Evolutionary conservation across 352 stramenopile genomes (phyloP).

Genomic region (Blastocystis sp.): DNA sequence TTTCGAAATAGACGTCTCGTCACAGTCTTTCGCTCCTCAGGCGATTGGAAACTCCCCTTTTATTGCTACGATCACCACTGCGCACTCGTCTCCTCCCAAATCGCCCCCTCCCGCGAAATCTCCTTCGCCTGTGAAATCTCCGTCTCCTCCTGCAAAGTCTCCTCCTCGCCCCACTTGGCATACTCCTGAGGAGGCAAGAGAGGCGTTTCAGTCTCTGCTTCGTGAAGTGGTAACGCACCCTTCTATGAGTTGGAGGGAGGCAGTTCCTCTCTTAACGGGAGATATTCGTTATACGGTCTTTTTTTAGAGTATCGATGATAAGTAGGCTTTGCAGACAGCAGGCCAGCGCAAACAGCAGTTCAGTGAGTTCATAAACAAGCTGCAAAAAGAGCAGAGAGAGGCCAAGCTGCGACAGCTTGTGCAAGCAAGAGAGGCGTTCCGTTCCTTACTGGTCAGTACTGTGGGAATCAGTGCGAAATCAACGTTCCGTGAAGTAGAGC

Average conservation of each 20-base stretch:
- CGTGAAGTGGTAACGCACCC: not conserved
- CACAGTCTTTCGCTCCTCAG: not conserved
- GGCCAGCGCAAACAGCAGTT: conserved; percentile 62
- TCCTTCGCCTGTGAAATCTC: not conserved
- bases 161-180: not conserved
- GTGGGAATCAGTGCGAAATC: not conserved
- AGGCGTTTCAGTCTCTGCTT: not conserved
- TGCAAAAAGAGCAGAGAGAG: not conserved
- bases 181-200: not conserved
- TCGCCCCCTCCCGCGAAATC: not conserved
- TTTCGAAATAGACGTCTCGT: not conserved
- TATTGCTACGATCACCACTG: not conserved
- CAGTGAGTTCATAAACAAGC: conserved; percentile 53
- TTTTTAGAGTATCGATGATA: not conserved
- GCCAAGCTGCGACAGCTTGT: not conserved
- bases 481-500: not conserved
- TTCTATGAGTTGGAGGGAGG: conserved; percentile 13
- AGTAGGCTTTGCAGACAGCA: not conserved
- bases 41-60: conserved; percentile 1
- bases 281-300: conserved; percentile 14
- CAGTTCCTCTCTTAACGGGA: not conserved
- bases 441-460: not conserved
- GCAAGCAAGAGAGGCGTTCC: not conserved
- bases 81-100: no score
- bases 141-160: not conserved